Base-by-base conservation (phyloP, 768 basidiomycete genomes). In the Termitomyces sp. region DNA sequence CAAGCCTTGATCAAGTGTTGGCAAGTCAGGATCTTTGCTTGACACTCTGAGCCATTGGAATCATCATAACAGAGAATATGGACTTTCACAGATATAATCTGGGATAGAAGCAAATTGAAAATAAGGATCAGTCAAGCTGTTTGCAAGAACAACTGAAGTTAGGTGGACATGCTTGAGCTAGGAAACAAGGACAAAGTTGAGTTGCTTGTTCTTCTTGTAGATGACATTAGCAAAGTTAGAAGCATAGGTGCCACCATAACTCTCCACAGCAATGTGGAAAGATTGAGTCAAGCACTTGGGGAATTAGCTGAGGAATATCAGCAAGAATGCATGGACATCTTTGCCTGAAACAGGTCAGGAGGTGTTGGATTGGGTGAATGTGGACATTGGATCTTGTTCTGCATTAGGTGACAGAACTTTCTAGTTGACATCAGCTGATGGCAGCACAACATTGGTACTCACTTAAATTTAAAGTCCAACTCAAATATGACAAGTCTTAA, bases 171-270 rank as follows among this genome's bases (percentile, higher is more conserved):
- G 77, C 62, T 82, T 75, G 41, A 92, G 68, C n/a, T 71, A 68
- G 0, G 81, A 76, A 8, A 66, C 68, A 44, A 78, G 71, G 5
- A 68, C 66, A 21, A 77, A 59, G 11, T 76, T 66, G 19, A 83
- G 72, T 51, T 77, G 77, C 68, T 83, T 77, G 71, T 94, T 96
- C 70, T 85, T 79, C 59, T 85, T 77, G 78, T 89, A 74, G 60
- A 98, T 93, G 49, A 86, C 78, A 55, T 76, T 87, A 21, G 90
- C 94, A 58, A 96, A 88, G 70, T 93, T 85, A 17, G 94, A 94
- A 2, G 84, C 86, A 60, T 91, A 95, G 0, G 81, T 85, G 1
- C 90, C 90, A 8, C 78, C 79, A 56, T 91, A 92, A 62, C 86
- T 88, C 69, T 91, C 90, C 0, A 86, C 88, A 19, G 87, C 88